These are phyloP conservation scores for Millerozyma acaciae DNA, from an alignment of 805 yeast genomes.

Conservation along the genomic window DNA sequence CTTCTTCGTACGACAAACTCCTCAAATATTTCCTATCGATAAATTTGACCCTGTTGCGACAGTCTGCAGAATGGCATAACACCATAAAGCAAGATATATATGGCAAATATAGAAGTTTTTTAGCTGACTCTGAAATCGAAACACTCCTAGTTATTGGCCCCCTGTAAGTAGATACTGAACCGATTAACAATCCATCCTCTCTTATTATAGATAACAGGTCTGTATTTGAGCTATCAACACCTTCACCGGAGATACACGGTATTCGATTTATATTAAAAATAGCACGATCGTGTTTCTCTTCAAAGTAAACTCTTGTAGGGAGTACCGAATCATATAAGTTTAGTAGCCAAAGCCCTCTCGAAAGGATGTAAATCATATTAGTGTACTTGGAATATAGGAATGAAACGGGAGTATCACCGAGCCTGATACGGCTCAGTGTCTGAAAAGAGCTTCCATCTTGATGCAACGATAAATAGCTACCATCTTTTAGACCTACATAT, in stretches of 20 bases:
- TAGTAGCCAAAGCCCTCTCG: constrained; percentile 31
- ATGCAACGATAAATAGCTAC: constrained; percentile 20
- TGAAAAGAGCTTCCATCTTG: constrained; percentile 4
- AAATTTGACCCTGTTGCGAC: constrained; percentile 24
- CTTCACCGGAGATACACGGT: not conserved
- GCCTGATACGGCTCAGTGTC: constrained; percentile 13
- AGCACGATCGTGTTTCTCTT: constrained; percentile 30
- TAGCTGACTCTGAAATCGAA: constrained; percentile 29
- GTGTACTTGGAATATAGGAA: constrained; percentile 14
- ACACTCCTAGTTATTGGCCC: constrained; percentile 26
- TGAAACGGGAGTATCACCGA: constrained; percentile 26
- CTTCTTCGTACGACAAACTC: constrained; percentile 21
- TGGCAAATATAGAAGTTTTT: constrained; percentile 27
- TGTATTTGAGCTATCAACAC: not conserved
- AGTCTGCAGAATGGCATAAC: constrained; percentile 27
- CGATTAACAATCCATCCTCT: constrained; percentile 35
- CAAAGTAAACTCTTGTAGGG: constrained; percentile 32
- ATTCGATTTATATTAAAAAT: constrained; percentile 15
- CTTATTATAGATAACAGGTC: constrained; percentile 14
- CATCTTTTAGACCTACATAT: constrained; percentile 33
- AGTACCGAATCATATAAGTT: constrained; percentile 21
- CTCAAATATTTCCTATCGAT: constrained; percentile 29
- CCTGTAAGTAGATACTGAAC: constrained; percentile 20
- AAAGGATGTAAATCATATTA: constrained; percentile 17
- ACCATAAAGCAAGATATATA: constrained; percentile 25